Percentiles rank a stretch among this genome's conserved stretches.
phyloP scores from a whole-genome alignment of 306 rosid species.

The Glycyrrhiza uralensis region DNA sequence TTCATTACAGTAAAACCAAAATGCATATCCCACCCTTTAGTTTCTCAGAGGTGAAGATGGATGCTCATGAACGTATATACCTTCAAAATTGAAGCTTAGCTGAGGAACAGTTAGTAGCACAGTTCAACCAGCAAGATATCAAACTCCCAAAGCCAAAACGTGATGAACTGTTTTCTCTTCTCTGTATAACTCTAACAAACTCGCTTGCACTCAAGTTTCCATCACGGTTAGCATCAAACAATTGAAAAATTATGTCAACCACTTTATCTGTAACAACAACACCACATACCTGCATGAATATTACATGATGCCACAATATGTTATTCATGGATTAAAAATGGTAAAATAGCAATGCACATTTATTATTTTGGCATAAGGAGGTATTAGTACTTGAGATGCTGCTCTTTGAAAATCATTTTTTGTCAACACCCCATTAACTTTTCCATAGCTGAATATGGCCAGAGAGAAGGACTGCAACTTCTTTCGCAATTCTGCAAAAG shows the following conservation, averaged over 20 bases:
- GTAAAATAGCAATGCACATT: background rate
- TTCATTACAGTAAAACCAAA: background rate
- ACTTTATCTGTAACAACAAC: conserved; percentile 45
- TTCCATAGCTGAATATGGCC: conserved; percentile 75
- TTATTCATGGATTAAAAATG: background rate
- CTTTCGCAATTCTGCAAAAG: conserved; percentile 58
- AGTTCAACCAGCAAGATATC: conserved; percentile 53
- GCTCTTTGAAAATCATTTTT: conserved; percentile 79
- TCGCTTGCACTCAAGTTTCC: conserved; percentile 59
- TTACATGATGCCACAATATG: background rate
- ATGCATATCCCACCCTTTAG: conserved; percentile 2
- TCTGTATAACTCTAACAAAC: conserved; percentile 58
- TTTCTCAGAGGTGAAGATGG: background rate
- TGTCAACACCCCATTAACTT: conserved; percentile 61
- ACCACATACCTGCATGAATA: conserved; percentile 62
- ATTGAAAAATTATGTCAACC: conserved; percentile 68
- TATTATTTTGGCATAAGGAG: background rate
- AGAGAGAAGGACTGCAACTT: conserved; percentile 56
- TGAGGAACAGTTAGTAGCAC: conserved; percentile 47
- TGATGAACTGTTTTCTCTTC: conserved; percentile 36
- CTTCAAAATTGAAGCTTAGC: conserved; percentile 32
- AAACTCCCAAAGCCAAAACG: conserved; percentile 37
- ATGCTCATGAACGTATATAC: background rate
- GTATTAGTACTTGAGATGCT: conserved; percentile 62
- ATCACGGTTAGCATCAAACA: conserved; percentile 67